Base-by-base conservation (phyloP, 225 moss, liverwort and hornwort genomes). In the Pseudoscleropodium purum region DNA sequence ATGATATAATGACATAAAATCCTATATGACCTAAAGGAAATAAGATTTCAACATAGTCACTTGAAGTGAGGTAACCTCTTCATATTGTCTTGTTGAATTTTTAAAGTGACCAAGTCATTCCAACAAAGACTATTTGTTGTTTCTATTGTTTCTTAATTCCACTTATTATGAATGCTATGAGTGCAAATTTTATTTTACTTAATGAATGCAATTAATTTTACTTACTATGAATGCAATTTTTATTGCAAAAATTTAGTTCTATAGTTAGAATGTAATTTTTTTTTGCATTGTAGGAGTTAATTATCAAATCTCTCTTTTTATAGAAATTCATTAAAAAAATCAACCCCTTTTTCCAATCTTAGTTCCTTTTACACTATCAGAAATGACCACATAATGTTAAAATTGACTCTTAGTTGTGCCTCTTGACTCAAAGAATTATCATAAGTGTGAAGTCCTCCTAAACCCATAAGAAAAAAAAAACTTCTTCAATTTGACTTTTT, bases 291-390 rank as follows among this genome's bases (percentile, higher is more conserved):
- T 2, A 75, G 1, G 19, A 49, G 3, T 47, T 30, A 4, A 18
- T 49, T 10, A 75, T 75, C 33, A 45, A 49, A 49, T 33, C 7
- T 75, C 2, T 49, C 18, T 31, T 49, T 49, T 7, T 49, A 2
- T 45, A 45, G 2, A 30, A 17, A 29, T 29, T 74, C 0, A 11
- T 18, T 4, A 4, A 73, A 27, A 72, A 73, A 15, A 24, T 3
- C 0, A 1, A 2, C 3, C 1, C 0, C 2, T 17, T 29, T 26
- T 31, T 33, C 2, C 0, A 7, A 0, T 10, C 12, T 49, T 19
- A 47, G 12, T 33, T 49, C 2, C 19, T 10, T 33, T 49, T 49
- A 11, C 0, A 49, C 12, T 31, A 12, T 49, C 31, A 5, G 8
- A 30, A 47, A 31, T 18, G 47, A 18, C 31, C 31, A 75, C 31